These are phyloP conservation scores for Colletotrichum lupini DNA, from an alignment of 2,329 filamentous ascomycete genomes.

Conservation along the genomic window DNA sequence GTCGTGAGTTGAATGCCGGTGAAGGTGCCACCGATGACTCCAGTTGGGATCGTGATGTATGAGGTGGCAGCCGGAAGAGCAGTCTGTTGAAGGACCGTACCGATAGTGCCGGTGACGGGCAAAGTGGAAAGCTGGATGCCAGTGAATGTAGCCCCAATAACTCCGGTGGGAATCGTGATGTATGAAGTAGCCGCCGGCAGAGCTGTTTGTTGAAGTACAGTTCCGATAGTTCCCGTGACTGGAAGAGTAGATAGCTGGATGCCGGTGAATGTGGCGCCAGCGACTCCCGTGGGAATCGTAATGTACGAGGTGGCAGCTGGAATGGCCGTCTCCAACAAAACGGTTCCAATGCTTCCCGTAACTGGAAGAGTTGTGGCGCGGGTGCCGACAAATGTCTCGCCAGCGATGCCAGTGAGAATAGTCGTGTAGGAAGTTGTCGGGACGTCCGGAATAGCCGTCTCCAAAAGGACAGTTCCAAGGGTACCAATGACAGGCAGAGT, in stretches of 20 bases:
- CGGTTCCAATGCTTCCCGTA: not conserved
- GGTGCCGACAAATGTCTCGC: not conserved
- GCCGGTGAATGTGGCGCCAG: constrained; percentile 2
- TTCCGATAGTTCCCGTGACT: constrained; percentile 2
- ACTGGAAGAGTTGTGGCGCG: not conserved
- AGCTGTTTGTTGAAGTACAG: constrained; percentile 3
- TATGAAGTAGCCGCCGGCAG: constrained; percentile 9
- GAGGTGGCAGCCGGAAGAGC: not conserved
- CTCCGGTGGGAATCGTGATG: constrained; percentile 5
- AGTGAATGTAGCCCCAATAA: not conserved
- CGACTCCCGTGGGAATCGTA: not conserved
- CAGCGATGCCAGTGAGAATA: not conserved
- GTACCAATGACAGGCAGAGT: constrained; percentile 2
- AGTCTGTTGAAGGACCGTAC: not conserved
- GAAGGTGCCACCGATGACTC: not conserved
- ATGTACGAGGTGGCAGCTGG: not conserved
- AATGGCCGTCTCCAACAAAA: not conserved
- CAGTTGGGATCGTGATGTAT: not conserved
- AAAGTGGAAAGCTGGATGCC: constrained; percentile 3
- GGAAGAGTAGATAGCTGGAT: not conserved
- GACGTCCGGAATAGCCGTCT: constrained; percentile 1
- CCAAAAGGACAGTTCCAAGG: constrained; percentile 8
- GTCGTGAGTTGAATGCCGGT: not conserved
- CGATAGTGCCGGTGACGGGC: not conserved
- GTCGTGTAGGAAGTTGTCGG: not conserved